A percentile compares a stretch with the other conserved stretches of the same genome.
phyloP scores from a whole-genome alignment of 129 eudicot genomes.

The Oenanthe sinensis region DNA sequence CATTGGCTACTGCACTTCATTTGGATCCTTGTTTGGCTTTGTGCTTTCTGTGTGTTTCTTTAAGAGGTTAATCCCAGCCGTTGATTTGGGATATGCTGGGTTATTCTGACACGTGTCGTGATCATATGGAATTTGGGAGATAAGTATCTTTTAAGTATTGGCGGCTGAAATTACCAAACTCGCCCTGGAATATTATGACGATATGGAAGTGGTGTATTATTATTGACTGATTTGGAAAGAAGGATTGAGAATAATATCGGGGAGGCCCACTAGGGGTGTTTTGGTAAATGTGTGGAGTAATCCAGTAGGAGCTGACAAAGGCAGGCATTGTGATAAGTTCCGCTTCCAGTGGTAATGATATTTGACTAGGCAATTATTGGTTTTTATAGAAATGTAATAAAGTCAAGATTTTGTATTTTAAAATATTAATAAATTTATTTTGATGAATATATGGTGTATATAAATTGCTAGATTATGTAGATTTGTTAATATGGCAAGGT shows the following conservation, averaged over 20 bases:
- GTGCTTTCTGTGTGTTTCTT: conserved; percentile 28
- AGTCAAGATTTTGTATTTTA: not conserved
- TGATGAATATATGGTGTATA: no score
- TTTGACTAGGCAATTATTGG: not conserved
- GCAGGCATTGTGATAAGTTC: conserved; percentile 1
- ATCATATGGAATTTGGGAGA: not conserved
- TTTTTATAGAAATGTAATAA: not conserved
- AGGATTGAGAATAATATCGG: not conserved
- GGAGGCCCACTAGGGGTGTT: not conserved
- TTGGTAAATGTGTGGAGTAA: not conserved
- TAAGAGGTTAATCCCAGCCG: not conserved
- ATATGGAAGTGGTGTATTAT: conserved; percentile 8
- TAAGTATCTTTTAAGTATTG: not conserved
- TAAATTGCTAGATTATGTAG: no score
- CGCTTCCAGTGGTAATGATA: conserved; percentile 12
- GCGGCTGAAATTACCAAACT: conserved; percentile 19
- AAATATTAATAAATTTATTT: not conserved
- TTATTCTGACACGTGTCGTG: conserved; percentile 4
- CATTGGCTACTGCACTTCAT: conserved; percentile 1
- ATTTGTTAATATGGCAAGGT: no score
- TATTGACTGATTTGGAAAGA: conserved; percentile 9
- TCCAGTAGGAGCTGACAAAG: conserved; percentile 4
- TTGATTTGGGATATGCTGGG: conserved; percentile 1
- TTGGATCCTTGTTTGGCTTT: not conserved
- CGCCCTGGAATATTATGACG: conserved; percentile 17